A percentile compares a stretch with the other conserved stretches of the same genome.
Evolutionary conservation across 169 alveolate species (phyloP).

Genomic region (Cytauxzoon felis): DNA sequence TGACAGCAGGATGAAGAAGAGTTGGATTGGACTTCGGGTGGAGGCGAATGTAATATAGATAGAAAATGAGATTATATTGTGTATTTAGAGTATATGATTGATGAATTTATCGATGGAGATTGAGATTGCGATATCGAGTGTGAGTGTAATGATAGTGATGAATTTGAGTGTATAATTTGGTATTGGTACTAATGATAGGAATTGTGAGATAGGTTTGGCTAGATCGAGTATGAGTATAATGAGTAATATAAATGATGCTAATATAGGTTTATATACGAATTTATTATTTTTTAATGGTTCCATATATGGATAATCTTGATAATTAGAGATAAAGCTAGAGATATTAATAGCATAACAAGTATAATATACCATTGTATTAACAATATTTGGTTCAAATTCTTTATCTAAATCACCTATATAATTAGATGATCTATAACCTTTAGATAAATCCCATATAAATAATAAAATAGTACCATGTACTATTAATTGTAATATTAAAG

Average conservation of each 20-base stretch:
- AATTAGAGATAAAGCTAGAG: conserved; percentile 79
- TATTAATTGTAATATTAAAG: conserved; percentile 71
- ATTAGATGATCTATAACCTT: conserved; percentile 32
- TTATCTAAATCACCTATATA: conserved; percentile 76
- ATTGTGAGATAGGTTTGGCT: conserved; percentile 31
- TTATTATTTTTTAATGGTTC: conserved; percentile 71
- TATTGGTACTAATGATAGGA: conserved; percentile 62
- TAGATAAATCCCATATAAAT: conserved; percentile 77
- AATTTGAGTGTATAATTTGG: conserved; percentile 19
- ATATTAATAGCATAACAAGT: conserved; percentile 74
- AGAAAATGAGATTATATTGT: too few relatives aligned
- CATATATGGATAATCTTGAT: conserved; percentile 85
- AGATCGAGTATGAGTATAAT: conserved; percentile 53
- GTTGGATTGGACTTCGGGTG: too few relatives aligned
- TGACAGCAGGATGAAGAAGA: too few relatives aligned
- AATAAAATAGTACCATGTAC: conserved; percentile 71
- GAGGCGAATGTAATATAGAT: too few relatives aligned
- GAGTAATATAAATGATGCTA: conserved; percentile 22
- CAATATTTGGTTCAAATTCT: conserved; percentile 80
- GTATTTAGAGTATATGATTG: conserved; percentile 4
- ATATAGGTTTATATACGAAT: conserved; percentile 42
- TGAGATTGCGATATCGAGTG: conserved; percentile 18
- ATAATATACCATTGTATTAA: conserved; percentile 82
- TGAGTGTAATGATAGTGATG: conserved; percentile 13
- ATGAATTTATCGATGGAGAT: conserved; percentile 10